Percentiles rank a stretch among this genome's conserved stretches.
Evolutionary conservation across 257 asterid species (phyloP).

Genomic region (Linderniella brevidens): DNA sequence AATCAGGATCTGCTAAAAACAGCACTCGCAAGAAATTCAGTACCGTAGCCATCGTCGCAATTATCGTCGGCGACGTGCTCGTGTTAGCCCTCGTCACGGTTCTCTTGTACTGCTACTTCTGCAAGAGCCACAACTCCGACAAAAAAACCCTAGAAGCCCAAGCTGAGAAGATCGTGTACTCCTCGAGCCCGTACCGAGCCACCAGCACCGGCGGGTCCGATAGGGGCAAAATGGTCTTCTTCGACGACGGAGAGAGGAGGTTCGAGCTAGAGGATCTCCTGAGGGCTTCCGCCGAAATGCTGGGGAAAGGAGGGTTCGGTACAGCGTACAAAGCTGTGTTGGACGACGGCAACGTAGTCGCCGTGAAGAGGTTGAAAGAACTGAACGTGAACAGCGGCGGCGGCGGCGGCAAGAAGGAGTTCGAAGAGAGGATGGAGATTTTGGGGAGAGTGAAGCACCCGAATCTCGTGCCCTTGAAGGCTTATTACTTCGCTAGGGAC

Average conservation of each 20-base stretch:
- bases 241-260: constrained; percentile 62
- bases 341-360: constrained; percentile 76
- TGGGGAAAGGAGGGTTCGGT: constrained; percentile 82
- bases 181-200: constrained; percentile 59
- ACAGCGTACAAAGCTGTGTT: constrained; percentile 75
- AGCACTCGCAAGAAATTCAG: constrained; percentile 28
- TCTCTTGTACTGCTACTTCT: constrained; percentile 52
- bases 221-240: constrained; percentile 65
- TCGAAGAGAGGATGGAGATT: constrained; percentile 83
- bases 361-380: constrained; percentile 78
- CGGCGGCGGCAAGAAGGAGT: constrained; percentile 52
- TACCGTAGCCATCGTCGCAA: constrained; percentile 35
- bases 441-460: constrained; percentile 63
- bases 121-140: constrained; percentile 21
- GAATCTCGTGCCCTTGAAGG: constrained; percentile 63
- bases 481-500: constrained; percentile 69
- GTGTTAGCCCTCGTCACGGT: constrained; percentile 34
- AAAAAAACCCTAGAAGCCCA: constrained; percentile 12
- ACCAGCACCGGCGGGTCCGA: constrained; percentile 25
- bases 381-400: constrained; percentile 15
- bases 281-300: constrained; percentile 89
- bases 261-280: constrained; percentile 82
- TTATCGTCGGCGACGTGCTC: constrained; percentile 50
- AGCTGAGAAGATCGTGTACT: constrained; percentile 44
- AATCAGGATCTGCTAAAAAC: too few species aligned